Conservation (phyloP, 2,329 filamentous ascomycete species). For the Curvularia spicifera region DNA sequence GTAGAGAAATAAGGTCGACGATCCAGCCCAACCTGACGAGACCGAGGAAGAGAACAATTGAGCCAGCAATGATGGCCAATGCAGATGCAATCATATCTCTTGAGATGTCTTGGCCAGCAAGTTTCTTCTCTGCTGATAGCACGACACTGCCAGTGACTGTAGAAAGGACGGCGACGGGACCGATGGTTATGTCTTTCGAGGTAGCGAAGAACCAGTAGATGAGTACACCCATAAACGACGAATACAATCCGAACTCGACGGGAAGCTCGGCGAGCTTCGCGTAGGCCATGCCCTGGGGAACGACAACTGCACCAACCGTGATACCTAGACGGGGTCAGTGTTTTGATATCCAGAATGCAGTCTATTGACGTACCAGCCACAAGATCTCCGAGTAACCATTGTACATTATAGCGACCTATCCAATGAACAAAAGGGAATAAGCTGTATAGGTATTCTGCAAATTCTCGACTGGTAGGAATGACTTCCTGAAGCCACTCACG, state of each 20-base stretch:
- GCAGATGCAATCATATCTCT: conserved; percentile 59
- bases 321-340: conserved; percentile 58
- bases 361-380: conserved; percentile 72
- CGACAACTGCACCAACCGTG: conserved; percentile 78
- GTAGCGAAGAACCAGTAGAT: conserved; percentile 99
- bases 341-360: not conserved
- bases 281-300: conserved; percentile 96
- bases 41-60: conserved; percentile 81
- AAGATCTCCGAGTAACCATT: conserved; percentile 88
- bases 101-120: conserved; percentile 43
- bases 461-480: conserved; percentile 63
- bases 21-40: conserved; percentile 85
- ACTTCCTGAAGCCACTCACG: conserved; percentile 73
- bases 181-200: conserved; percentile 98
- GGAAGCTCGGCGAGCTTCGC: conserved; percentile 79
- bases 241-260: conserved; percentile 86
- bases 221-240: conserved; percentile 93
- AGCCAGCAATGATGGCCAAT: conserved; percentile 78
- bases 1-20: conserved; percentile 90
- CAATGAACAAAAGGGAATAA: conserved; percentile 91
- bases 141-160: conserved; percentile 86
- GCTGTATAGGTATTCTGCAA: conserved; percentile 67
- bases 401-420: conserved; percentile 85
- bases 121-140: conserved; percentile 60
- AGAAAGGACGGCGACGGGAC: conserved; percentile 93